Evolutionary conservation across 108 stramenopile species (phyloP), one percentile per base, ranked within the genome.

Genomic region (Nitzschia sp.): DNA sequence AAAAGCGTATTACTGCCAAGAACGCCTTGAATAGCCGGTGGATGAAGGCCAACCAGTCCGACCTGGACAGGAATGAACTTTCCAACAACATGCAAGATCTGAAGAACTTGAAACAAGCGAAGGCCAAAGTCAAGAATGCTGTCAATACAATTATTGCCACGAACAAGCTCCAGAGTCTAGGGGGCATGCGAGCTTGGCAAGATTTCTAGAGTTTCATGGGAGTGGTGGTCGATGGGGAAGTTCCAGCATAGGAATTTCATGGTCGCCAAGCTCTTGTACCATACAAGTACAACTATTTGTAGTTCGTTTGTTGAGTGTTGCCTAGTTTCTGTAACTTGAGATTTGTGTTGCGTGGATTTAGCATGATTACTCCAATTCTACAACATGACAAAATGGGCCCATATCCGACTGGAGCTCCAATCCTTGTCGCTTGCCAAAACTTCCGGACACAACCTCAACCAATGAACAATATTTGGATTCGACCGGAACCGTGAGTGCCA

Each of bases 21-120:
- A 79, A 80, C 24, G 94, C 91, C 9, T 68, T 98, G 44, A 25
- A 69, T 12, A 82, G 84, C 25, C 75, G 85, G 14, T 98, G 97
- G 97, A 86, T 96, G 37, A 70, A 38, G 14, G 55, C 66, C 15
- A 64, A 70, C 3, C 66, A 71, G 25, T 26, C 25, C 0, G 54
- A 72, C 6, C 63, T 76, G 0, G 57, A 59, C 8, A 41, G 29
- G 38, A 39, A 55, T 11, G 80, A 79, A 42, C 57, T 87, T 25
- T 65, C 57, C 7, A 54, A 54, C 41, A 82, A 83, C 40, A 66
- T 81, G 70, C 43, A 71, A 29, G 74, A 81, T 58, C 54, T 86
- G 38, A 82, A 69, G 63, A 56, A 60, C 0, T 63, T 72, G 10
- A 48, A 60, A 57, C 65, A 80, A 19, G 78, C 65, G n/a, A 84